phyloP scores from a whole-genome alignment of 2,329 filamentous ascomycete species.

The Drechslerella dactyloides region DNA sequence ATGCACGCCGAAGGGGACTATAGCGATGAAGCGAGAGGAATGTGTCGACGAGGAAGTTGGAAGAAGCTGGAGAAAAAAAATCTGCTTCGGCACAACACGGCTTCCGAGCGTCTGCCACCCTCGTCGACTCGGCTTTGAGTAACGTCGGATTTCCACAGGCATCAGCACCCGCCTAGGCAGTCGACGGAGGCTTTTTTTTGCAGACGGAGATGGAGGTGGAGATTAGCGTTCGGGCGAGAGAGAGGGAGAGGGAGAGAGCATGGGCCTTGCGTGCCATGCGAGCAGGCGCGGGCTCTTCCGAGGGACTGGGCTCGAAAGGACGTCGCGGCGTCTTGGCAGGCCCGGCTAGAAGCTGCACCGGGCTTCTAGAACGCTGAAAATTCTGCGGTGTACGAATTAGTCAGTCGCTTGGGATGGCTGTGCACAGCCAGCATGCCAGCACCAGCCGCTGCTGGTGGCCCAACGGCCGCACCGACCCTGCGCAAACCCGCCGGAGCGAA shows the following conservation, averaged over 20 bases:
- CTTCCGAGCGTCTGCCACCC: no score
- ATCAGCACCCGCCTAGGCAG: no score
- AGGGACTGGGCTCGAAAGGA: conserved; percentile 11
- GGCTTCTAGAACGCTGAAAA: conserved; percentile 39
- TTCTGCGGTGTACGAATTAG: neutral
- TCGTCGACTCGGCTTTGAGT: no score
- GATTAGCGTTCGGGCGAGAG: neutral
- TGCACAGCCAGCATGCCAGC: no score
- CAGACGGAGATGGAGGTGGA: neutral
- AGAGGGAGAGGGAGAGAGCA: neutral
- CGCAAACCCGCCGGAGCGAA: neutral
- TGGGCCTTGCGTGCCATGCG: neutral
- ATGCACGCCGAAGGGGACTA: no score
- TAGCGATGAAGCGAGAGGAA: no score
- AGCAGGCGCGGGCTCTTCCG: conserved; percentile 21
- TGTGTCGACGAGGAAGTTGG: no score
- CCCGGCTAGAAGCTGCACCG: conserved; percentile 28
- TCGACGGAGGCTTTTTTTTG: no score
- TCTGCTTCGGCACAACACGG: no score
- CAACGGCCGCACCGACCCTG: conserved; percentile 1
- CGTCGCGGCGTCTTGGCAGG: conserved; percentile 19
- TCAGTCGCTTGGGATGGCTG: neutral
- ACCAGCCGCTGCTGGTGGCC: neutral
- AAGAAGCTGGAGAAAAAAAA: no score
- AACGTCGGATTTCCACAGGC: no score